Evolutionary conservation across 2,329 filamentous ascomycete species (phyloP).

Genomic region (Sordariomycetes sp.): DNA sequence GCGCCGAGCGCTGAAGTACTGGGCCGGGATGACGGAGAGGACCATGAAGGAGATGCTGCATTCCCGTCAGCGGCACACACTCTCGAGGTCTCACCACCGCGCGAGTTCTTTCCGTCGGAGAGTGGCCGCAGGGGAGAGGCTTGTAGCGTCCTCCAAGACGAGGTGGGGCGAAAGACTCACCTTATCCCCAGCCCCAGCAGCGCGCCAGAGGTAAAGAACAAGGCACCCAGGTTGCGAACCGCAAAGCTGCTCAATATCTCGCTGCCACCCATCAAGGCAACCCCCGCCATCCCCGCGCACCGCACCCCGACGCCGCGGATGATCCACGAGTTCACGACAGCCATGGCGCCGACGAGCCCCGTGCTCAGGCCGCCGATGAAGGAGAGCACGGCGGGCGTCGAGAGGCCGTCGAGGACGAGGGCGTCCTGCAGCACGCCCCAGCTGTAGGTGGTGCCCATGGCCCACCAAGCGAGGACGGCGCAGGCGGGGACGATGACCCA

Average conservation of each 20-base stretch:
- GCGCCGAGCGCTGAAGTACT: slow-evolving; percentile 39
- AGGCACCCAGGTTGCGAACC: slow-evolving; percentile 16
- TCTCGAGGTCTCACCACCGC: background rate
- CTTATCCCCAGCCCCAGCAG: slow-evolving; percentile 17
- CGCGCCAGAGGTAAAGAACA: slow-evolving; percentile 20
- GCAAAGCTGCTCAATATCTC: slow-evolving; percentile 28
- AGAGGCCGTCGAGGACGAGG: slow-evolving; percentile 32
- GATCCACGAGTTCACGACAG: slow-evolving; percentile 35
- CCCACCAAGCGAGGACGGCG: slow-evolving; percentile 39
- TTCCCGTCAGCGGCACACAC: background rate
- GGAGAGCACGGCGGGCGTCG: slow-evolving; percentile 35
- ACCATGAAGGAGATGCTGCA: slow-evolving; percentile 27
- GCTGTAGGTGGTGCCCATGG: slow-evolving; percentile 39
- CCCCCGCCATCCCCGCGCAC: slow-evolving; percentile 29
- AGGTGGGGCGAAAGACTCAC: background rate
- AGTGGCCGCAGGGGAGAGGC: background rate
- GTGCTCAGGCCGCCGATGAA: slow-evolving; percentile 43
- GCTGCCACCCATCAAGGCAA: slow-evolving; percentile 33
- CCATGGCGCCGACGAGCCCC: slow-evolving; percentile 35
- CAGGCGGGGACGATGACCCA: slow-evolving; percentile 39
- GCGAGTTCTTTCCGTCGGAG: background rate
- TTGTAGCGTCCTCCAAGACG: too few relatives aligned
- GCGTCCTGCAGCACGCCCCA: slow-evolving; percentile 50
- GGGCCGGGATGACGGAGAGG: slow-evolving; percentile 31
- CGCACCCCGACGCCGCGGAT: slow-evolving; percentile 34